Base-by-base conservation (phyloP, 192 early-diverging fungal genomes). In the Coemansia sp. region DNA sequence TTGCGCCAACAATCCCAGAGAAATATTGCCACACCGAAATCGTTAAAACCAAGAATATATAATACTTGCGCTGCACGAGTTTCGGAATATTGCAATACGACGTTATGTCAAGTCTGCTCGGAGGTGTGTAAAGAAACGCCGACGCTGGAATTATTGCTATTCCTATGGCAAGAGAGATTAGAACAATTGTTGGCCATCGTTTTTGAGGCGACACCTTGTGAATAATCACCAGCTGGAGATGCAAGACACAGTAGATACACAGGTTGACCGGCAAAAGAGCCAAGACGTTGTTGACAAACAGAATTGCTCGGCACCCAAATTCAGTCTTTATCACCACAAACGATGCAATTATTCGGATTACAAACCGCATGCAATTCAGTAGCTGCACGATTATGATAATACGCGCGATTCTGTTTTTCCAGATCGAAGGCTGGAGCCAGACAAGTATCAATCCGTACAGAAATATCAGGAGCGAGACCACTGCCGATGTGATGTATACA, bases 221-320 rank as follows among this genome's bases (percentile, higher is more conserved):
- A 26, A 79, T 61, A 0, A 79, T 50, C 5, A 79, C 65, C 15
- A 79, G 38, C n/a, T 79, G 77, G 8, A 79, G 61, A 32, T 69
- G 65, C 3, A 68, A 15, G 38, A 74, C 72, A 39, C 67, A 64
- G 23, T 65, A 69, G 18, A 65, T 62, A 16, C 52, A 63, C 5
- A 63, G 49, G 13, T 70, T 65, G 19, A 76, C 68, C 1, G 69
- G 68, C 41, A 76, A 53, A 6, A 63, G 32, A 5, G 74, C 59
- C n/a, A 62, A 19, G n/a, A 19, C 58, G 63, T 67, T 71, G 56
- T 68, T 74, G 9, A 74, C 49, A 41, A 74, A 79, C 7, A 74
- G 5, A 5, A 74, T 0, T 13, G n/a, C 23, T 26, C 72, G 68
- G 41, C 77, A 79, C 15, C 65, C 69, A 63, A 71, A 71, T 4